A percentile compares a stretch with the other conserved stretches of the same genome.
These are phyloP conservation scores for Megacollybia marginata DNA, from an alignment of 768 basidiomycete genomes.

Conservation along the genomic window DNA sequence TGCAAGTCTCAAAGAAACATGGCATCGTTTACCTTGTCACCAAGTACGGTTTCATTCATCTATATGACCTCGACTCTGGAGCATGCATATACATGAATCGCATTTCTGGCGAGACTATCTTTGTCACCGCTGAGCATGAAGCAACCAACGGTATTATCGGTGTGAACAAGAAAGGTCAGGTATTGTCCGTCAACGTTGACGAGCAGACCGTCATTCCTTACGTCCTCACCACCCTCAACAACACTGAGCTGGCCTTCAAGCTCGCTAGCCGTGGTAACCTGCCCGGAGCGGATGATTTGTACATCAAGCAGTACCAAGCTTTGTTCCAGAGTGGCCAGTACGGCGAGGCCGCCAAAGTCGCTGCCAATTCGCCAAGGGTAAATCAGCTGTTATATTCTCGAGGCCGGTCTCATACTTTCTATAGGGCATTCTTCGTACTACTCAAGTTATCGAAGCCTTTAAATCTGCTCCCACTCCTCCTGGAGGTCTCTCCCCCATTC, in stretches of 20 bases:
- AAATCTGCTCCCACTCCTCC: constrained; percentile 89
- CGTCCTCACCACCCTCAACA: constrained; percentile 88
- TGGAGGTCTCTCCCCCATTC: constrained; percentile 88
- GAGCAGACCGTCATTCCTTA: constrained; percentile 96
- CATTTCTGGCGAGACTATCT: constrained; percentile 98
- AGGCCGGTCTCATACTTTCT: constrained; percentile 3
- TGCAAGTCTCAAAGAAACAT: constrained; percentile 97
- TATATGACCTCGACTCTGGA: constrained; percentile 96
- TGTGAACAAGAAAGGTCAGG: constrained; percentile 99
- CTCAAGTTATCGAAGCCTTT: constrained; percentile 94
- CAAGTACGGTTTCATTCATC: constrained; percentile 98
- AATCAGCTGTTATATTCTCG: constrained; percentile 11
- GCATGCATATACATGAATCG: constrained; percentile 99
- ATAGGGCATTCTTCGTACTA: constrained; percentile 90
- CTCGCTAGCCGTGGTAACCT: constrained; percentile 93
- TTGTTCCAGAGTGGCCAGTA: constrained; percentile 86
- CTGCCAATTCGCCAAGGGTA: constrained; percentile 92
- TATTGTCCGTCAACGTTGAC: constrained; percentile 93
- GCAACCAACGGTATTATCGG: constrained; percentile 93
- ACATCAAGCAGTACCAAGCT: constrained; percentile 88
- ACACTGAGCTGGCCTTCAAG: constrained; percentile 96
- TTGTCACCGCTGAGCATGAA: constrained; percentile 96
- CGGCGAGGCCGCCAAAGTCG: constrained; percentile 93
- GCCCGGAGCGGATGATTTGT: constrained; percentile 96
- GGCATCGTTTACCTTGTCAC: constrained; percentile 97